Conservation (phyloP, 1,139 yeast species). For the Nakaseomyces bracarensis region DNA sequence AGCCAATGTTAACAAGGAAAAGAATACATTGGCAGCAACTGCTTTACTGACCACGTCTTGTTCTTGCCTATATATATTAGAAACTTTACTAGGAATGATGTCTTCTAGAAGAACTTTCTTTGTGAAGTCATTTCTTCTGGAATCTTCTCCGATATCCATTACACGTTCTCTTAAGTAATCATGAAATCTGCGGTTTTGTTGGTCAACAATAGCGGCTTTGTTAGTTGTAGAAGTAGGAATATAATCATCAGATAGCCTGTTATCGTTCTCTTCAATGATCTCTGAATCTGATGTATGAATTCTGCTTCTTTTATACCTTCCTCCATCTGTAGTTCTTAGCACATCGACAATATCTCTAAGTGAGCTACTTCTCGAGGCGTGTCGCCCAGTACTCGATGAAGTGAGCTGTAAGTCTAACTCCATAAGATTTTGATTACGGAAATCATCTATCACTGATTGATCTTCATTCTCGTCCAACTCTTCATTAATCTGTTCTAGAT, state of each 20-base stretch:
- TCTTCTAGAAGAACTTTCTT: conserved; percentile 24
- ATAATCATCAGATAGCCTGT: not conserved
- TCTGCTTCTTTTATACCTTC: not conserved
- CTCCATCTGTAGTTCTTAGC: conserved; percentile 13
- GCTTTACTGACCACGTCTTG: conserved; percentile 16
- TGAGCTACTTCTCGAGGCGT: conserved; percentile 16
- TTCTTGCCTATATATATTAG: conserved; percentile 5
- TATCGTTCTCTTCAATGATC: conserved; percentile 7
- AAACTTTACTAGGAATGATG: conserved; percentile 23
- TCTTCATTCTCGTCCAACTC: conserved; percentile 18
- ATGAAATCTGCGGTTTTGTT: conserved; percentile 25
- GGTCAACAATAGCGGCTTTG: conserved; percentile 10
- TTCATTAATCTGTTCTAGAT: conserved; percentile 27
- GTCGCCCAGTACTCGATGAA: conserved; percentile 29
- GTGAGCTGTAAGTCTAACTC: conserved; percentile 25
- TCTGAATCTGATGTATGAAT: conserved; percentile 5
- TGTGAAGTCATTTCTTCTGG: conserved; percentile 15
- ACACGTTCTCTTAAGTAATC: conserved; percentile 25
- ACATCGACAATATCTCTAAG: conserved; percentile 22
- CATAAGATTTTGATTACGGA: conserved; percentile 15
- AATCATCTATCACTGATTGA: conserved; percentile 5
- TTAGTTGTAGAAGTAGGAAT: not conserved
- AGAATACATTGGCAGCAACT: conserved; percentile 29
- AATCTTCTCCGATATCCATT: conserved; percentile 16
- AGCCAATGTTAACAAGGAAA: conserved; percentile 27